Conservation (phyloP, 345 rosid species). For the Salix purpurea region DNA sequence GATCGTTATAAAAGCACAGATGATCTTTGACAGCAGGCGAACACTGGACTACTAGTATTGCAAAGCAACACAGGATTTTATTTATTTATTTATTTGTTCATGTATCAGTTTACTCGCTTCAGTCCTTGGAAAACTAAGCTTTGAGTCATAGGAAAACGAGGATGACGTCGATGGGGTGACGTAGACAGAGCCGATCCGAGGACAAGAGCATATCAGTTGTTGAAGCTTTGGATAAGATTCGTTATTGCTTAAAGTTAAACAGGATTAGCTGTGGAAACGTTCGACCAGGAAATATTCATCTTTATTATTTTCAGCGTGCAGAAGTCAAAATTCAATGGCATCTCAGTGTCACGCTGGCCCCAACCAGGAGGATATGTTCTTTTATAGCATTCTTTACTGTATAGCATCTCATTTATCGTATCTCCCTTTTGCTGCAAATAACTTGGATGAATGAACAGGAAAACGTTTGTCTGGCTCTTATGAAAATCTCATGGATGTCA, state of each 20-base stretch:
- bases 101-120: neutral
- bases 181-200: neutral
- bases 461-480: neutral
- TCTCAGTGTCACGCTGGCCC: neutral
- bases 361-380: neutral
- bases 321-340: constrained; percentile 8
- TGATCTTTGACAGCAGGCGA: constrained; percentile 5
- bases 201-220: neutral
- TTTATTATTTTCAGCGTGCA: neutral
- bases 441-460: neutral
- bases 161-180: neutral
- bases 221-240: neutral
- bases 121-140: neutral
- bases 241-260: neutral
- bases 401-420: neutral
- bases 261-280: constrained; percentile 12
- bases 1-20: neutral
- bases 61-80: neutral
- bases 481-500: neutral
- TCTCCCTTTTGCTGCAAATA: neutral
- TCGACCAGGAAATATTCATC: neutral
- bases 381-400: neutral
- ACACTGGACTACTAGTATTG: neutral
- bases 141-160: neutral
- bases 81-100: no score